Evolutionary conservation across 768 basidiomycete species (phyloP), one percentile per base, ranked within the genome.

Genomic region (Agaricus subrufescens): DNA sequence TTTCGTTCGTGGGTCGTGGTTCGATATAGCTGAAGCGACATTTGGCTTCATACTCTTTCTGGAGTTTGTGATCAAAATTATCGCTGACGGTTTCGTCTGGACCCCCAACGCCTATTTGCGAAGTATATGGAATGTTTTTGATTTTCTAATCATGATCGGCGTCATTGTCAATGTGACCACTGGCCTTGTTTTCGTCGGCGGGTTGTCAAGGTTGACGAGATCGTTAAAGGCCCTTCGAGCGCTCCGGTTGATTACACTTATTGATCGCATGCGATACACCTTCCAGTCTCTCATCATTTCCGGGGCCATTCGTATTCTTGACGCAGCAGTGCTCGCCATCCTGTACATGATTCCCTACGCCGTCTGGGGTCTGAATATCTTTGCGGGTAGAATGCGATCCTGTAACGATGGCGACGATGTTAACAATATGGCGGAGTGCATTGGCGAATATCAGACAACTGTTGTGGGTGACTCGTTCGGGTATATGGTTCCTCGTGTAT

Each of bases 291-390:
- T 98, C 45, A 87, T 98, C 62, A 86, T 97, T 60, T 87, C 90
- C 11, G 95, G 95, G 3, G 87, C 86, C 9, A 67, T 78, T 30
- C 87, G 91, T 62, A 94, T 98, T 59, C 59, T 97, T 52, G 93
- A 96, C 60, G 96, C 96, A 1, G 92, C 88, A 3, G 70, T 96
- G 47, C 83, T 98, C 14, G 92, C 95, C 50, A 82, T 94, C 45
- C 79, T 98, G 50, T 94, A 93, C 67, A 88, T 94, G 83, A 90
- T 94, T 61, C 91, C 91, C 0, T 94, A 91, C 65, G 91, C 93
- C 15, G 86, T 95, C 8, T 95, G 93, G 93, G 94, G 94, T 9
- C 80, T 91, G 49, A 97, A 94, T 64, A 91, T 98, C 68, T 98
- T 98, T 71, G 76, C 85, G 2, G 94, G 93, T 14, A 72, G 84